These are phyloP conservation scores for Amaranthus tricolor DNA, from an alignment of 179 eudicot genomes.

Conservation along the genomic window DNA sequence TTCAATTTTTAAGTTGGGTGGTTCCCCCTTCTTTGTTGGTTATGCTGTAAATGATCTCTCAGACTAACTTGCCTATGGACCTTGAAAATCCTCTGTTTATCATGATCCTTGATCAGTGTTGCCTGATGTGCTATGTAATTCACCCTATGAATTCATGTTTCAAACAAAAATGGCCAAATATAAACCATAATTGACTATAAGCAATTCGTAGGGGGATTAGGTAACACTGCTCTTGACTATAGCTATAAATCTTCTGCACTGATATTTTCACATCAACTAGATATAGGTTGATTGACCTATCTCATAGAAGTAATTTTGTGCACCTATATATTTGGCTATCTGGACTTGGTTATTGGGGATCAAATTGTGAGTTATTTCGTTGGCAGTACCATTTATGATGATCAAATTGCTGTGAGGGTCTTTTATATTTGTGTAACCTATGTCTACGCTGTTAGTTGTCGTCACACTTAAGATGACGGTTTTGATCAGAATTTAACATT, in stretches of 20 bases:
- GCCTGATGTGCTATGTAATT: too few species aligned
- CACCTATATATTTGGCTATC: background rate
- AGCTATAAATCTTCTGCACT: background rate
- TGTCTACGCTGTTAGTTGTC: slow-evolving; percentile 1
- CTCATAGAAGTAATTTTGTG: too few species aligned
- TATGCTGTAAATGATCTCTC: background rate
- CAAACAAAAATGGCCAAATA: too few species aligned
- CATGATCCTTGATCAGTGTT: too few species aligned
- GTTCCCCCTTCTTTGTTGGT: background rate
- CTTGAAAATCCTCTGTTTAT: background rate
- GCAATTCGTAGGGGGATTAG: too few species aligned
- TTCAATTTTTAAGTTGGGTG: background rate
- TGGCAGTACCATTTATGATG: background rate
- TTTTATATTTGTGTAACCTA: background rate
- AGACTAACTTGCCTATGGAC: background rate
- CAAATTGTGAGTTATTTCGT: background rate
- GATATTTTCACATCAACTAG: background rate
- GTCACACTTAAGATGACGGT: background rate
- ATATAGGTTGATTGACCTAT: background rate
- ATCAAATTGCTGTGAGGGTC: background rate
- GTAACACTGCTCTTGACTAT: too few species aligned
- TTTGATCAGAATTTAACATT: slow-evolving; percentile 11
- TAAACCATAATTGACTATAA: too few species aligned
- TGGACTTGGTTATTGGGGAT: background rate
- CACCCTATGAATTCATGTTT: too few species aligned